A percentile compares a stretch with the other conserved stretches of the same genome.
Evolutionary conservation across 2,329 filamentous ascomycete species (phyloP).

Genomic region (Exophiala oligosperma): DNA sequence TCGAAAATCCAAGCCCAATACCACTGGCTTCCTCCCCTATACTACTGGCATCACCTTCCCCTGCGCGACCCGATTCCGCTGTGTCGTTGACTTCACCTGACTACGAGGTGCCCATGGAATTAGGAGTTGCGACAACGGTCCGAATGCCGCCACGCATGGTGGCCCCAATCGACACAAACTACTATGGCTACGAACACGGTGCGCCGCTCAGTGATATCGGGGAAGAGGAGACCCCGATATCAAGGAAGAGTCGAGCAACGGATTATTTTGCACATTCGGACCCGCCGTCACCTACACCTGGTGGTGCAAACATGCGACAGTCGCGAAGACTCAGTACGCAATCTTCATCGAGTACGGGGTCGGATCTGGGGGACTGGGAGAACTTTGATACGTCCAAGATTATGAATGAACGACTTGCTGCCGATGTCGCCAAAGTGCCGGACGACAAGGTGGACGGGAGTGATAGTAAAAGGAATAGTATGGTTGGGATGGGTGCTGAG

Average conservation of each 20-base stretch:
- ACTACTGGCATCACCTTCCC: conserved; percentile 10
- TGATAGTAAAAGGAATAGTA: conserved; percentile 35
- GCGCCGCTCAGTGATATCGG: conserved; percentile 48
- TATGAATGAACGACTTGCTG: conserved; percentile 27
- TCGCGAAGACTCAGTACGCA: conserved; percentile 51
- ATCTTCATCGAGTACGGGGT: conserved; percentile 37
- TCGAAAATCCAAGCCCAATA: conserved; percentile 13
- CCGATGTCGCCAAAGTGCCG: conserved; percentile 28
- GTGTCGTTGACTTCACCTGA: conserved; percentile 16
- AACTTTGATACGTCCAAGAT: conserved; percentile 29
- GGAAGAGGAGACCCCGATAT: conserved; percentile 39
- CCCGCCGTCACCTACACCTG: conserved; percentile 20
- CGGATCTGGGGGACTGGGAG: conserved; percentile 31
- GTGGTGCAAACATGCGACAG: neutral
- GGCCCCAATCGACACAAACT: conserved; percentile 24
- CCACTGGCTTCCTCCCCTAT: conserved; percentile 19
- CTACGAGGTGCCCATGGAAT: conserved; percentile 12
- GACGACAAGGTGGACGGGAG: conserved; percentile 32
- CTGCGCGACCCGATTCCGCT: conserved; percentile 13
- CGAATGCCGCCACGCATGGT: conserved; percentile 19
- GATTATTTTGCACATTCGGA: conserved; percentile 6
- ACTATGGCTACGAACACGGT: conserved; percentile 39
- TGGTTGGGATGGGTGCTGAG: conserved; percentile 46
- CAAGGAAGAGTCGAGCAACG: conserved; percentile 17
- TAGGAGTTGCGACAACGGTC: conserved; percentile 25